phyloP scores from a whole-genome alignment of 163 green algal genomes.

The Chlorella variabilis region DNA sequence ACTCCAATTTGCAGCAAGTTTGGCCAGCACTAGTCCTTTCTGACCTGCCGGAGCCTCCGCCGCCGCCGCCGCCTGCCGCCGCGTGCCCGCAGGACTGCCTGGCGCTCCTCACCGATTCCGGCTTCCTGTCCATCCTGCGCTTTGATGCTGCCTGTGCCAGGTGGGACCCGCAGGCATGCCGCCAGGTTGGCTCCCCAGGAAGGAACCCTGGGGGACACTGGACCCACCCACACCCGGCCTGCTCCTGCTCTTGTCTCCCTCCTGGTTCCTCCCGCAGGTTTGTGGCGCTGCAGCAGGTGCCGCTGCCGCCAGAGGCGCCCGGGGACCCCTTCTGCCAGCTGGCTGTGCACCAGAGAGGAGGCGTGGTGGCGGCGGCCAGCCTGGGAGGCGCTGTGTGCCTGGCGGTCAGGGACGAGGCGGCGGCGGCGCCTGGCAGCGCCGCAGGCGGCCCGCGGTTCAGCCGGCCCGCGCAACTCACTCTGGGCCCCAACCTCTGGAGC shows the following conservation, averaged over 20 bases:
- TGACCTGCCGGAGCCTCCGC: too few species aligned
- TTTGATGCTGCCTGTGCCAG: neutral
- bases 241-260: too few species aligned
- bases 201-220: neutral
- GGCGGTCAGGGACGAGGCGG: neutral
- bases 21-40: neutral
- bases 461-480: neutral
- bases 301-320: neutral
- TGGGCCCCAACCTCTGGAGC: neutral
- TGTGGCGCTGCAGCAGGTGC: slow-evolving; percentile 25
- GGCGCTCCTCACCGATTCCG: slow-evolving; percentile 28
- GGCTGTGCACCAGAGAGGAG: slow-evolving; percentile 5
- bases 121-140: slow-evolving; percentile 17
- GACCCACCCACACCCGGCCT: too few species aligned
- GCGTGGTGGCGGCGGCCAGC: neutral
- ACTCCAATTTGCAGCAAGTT: too few species aligned
- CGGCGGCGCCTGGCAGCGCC: too few species aligned
- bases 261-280: slow-evolving; percentile 25
- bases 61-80: neutral
- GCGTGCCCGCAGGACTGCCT: slow-evolving; percentile 12
- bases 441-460: neutral
- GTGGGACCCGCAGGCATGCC: too few species aligned
- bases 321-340: slow-evolving; percentile 1
- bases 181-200: too few species aligned
- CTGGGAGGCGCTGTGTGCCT: neutral